These are phyloP conservation scores for Pestalotiopsis sp. DNA, from an alignment of 2,329 filamentous ascomycete genomes.

Conservation along the genomic window DNA sequence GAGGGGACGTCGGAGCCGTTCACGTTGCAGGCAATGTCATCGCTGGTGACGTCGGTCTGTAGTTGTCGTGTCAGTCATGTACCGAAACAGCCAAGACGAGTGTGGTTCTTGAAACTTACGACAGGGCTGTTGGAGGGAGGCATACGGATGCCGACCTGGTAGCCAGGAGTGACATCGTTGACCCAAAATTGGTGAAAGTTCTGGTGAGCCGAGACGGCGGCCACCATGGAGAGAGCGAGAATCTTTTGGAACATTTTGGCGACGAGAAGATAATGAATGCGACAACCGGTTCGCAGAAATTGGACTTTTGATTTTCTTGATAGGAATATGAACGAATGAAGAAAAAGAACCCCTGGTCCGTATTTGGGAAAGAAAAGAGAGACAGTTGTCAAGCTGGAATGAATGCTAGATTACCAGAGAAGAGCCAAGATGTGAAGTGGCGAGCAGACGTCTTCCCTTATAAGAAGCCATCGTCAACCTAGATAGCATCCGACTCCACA, in stretches of 20 bases:
- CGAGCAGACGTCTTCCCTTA: neutral
- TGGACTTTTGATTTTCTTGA: neutral
- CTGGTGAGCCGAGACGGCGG: slow-evolving; percentile 34
- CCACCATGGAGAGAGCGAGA: slow-evolving; percentile 23
- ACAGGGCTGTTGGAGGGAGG: slow-evolving; percentile 28
- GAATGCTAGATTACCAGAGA: neutral
- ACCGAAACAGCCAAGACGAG: neutral
- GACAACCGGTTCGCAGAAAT: slow-evolving; percentile 8
- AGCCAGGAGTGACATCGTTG: slow-evolving; percentile 35
- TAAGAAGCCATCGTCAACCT: slow-evolving; percentile 7
- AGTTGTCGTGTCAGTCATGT: neutral
- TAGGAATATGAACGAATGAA: slow-evolving; percentile 3
- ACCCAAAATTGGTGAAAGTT: slow-evolving; percentile 43
- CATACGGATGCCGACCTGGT: slow-evolving; percentile 30
- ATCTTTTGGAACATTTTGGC: slow-evolving; percentile 25
- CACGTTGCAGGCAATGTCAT: slow-evolving; percentile 28
- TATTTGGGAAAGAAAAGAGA: neutral
- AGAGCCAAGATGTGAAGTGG: neutral
- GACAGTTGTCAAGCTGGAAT: slow-evolving; percentile 1
- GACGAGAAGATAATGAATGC: slow-evolving; percentile 6
- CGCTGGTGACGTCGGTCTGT: slow-evolving; percentile 25
- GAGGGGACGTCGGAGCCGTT: slow-evolving; percentile 22
- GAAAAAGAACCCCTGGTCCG: slow-evolving; percentile 6
- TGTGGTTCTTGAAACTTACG: too few relatives aligned
- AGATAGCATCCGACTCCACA: neutral